phyloP scores from a whole-genome alignment of 345 rosid species.

The Angophora floribunda region DNA sequence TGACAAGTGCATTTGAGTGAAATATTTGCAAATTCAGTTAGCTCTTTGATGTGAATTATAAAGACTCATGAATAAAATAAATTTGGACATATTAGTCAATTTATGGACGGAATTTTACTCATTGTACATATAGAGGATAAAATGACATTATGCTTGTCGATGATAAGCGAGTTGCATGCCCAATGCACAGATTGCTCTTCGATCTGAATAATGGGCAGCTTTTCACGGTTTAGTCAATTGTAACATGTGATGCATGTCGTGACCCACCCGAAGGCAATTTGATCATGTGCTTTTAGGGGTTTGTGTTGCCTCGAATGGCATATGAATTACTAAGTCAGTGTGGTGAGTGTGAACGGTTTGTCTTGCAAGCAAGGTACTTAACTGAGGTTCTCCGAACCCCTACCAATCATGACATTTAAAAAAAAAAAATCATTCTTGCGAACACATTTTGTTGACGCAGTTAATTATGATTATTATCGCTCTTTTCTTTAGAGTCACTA shows the following conservation, averaged over 20 bases:
- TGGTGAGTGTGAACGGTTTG: not conserved
- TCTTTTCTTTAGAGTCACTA: not conserved
- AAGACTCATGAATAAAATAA: not conserved
- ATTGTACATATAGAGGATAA: not conserved
- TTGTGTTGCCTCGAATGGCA: not conserved
- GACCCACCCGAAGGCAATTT: not conserved
- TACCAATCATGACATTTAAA: not conserved
- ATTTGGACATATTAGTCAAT: not conserved
- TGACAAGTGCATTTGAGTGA: not conserved
- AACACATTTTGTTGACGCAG: not conserved
- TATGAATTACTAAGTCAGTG: not conserved
- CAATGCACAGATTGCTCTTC: not conserved
- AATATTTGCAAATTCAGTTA: not conserved
- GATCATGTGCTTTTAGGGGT: not conserved
- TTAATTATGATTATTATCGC: not conserved
- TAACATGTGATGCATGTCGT: not conserved
- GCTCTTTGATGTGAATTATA: not conserved
- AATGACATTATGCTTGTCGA: not conserved
- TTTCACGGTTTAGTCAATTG: not conserved
- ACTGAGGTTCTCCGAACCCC: not conserved
- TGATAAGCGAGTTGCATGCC: not conserved
- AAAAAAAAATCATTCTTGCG: too few species aligned
- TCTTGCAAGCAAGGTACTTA: not conserved
- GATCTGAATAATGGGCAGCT: not conserved
- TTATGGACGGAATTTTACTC: not conserved